Evolutionary conservation across 176 grass and related monocot genomes (phyloP), one percentile per base, ranked within the genome.

Genomic region (Juncus effusus): DNA sequence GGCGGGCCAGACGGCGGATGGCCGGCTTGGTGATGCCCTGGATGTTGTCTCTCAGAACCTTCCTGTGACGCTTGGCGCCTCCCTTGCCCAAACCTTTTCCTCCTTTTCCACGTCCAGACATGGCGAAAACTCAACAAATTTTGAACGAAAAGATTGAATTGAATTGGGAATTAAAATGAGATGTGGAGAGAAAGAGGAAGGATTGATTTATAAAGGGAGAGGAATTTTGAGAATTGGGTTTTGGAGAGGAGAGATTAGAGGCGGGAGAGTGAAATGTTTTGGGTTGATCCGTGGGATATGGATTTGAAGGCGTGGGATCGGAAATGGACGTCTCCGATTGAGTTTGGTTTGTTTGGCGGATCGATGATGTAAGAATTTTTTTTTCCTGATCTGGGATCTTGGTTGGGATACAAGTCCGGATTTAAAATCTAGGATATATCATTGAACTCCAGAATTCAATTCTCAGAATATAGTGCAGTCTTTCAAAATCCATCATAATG

Each of bases 21-120:
- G 71, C 71, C 0, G 71, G 71, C 71, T 74, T 74, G 41, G 71
- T 74, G 40, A 74, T 74, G 42, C 71, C 71, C 42, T 74, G 71
- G 71, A 74, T 74, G 58, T 74, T 74, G 16, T 74, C 71, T 61
- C 71, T 45, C 3, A 74, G 58, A 28, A 74, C 71, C 71, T 74
- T 74, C 14, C 71, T 42, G 19, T 74, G 71, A 11, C 71, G 71
- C 59, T 74, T 74, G 3, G 71, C 71, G 4, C 71, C 71, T 45
- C 71, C 71, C 42, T 74, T 63, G 6, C 40, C 62, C 19, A 60
- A 60, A 10, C 56, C 56, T 60, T 36, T 60, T 7, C 14, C 2
- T 36, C 13, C 14, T 14, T 61, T 10, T 69, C 65, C 65, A 55
- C 65, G 65, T 4, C 65, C 65, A 2, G 65, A 69, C 65, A 69